Conservation (phyloP, 176 grass and related monocot species). For the Thinopyrum elongatum region DNA sequence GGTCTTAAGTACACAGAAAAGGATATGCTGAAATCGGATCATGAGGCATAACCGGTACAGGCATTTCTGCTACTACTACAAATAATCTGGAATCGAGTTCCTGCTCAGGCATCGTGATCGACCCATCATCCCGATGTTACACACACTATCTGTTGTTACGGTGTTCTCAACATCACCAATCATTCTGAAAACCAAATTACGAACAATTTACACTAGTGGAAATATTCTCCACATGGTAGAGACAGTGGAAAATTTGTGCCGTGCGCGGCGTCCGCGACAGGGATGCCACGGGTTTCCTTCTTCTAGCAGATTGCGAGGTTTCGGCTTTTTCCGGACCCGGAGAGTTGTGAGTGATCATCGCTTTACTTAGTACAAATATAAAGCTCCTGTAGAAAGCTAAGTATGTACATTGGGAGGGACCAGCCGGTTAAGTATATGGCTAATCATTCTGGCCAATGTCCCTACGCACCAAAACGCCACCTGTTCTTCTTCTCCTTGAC, state of each 20-base stretch:
- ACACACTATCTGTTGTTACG: neutral
- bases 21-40: too few species aligned
- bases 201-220: neutral
- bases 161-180: neutral
- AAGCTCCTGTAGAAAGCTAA: conserved; percentile 12
- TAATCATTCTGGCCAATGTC: conserved; percentile 24
- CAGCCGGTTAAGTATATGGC: conserved; percentile 9
- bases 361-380: conserved; percentile 1
- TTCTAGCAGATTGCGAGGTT: conserved; percentile 18
- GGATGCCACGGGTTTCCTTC: neutral
- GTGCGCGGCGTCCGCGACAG: neutral
- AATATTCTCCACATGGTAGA: neutral
- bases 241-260: conserved; percentile 6
- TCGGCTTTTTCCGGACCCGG: neutral
- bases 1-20: too few species aligned
- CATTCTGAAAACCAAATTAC: conserved; percentile 21
- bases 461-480: neutral
- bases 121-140: neutral
- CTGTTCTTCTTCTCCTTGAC: neutral
- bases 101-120: neutral
- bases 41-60: too few species aligned
- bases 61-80: neutral
- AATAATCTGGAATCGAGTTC: neutral
- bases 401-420: conserved; percentile 6
- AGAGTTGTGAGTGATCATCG: neutral